phyloP scores from a whole-genome alignment of 2,329 filamentous ascomycete genomes.

The Scleromitrula shiraiana region DNA sequence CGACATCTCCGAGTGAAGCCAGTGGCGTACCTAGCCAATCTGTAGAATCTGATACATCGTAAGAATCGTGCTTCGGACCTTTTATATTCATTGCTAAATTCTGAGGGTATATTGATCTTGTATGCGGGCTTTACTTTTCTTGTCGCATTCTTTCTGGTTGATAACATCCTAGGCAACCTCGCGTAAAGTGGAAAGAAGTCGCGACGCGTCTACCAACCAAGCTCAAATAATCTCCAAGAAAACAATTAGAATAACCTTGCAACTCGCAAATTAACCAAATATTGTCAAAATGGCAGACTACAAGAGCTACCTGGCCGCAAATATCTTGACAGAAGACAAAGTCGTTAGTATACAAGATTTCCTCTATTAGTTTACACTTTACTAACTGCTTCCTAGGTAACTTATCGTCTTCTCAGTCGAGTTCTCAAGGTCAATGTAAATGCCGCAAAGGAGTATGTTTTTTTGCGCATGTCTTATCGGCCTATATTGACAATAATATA shows the following conservation, averaged over 20 bases:
- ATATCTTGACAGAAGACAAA: constrained; percentile 29
- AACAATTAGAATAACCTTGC: no score
- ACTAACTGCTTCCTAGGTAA: constrained; percentile 51
- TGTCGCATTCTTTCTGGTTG: constrained; percentile 11
- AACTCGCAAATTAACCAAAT: constrained; percentile 7
- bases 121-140: not conserved
- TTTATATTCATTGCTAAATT: constrained; percentile 11
- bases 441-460: constrained; percentile 70
- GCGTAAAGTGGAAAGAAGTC: constrained; percentile 24
- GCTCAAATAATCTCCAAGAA: no score
- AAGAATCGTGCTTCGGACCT: constrained; percentile 14
- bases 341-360: constrained; percentile 19
- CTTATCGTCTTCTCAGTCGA: constrained; percentile 77
- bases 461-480: not conserved
- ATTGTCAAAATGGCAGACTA: constrained; percentile 27
- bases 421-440: constrained; percentile 79
- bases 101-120: not conserved
- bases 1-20: constrained; percentile 58
- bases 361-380: not conserved
- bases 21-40: constrained; percentile 74
- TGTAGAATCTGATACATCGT: constrained; percentile 64
- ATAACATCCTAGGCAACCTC: constrained; percentile 13
- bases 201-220: constrained; percentile 6
- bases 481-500: constrained; percentile 32
- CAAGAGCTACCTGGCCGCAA: constrained; percentile 28